These are phyloP conservation scores for Aspergillus avenaceus DNA, from an alignment of 495 filamentous ascomycete species.

Conservation along the genomic window DNA sequence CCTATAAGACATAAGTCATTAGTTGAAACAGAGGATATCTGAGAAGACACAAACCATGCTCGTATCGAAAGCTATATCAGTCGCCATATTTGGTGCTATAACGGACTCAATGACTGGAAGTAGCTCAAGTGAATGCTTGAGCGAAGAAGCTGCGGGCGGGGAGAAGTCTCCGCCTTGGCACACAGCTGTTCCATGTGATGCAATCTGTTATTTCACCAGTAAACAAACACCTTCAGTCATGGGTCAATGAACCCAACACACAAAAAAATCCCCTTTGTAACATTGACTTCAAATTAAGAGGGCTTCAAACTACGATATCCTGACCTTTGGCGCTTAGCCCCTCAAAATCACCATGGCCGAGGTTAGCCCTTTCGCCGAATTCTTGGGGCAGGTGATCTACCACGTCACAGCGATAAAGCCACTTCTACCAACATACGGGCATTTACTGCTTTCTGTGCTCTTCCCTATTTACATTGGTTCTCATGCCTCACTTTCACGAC, in stretches of 20 bases:
- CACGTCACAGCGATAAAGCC: constrained; percentile 49
- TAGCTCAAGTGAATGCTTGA: background rate
- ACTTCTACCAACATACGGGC: constrained; percentile 60
- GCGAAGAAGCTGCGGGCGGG: constrained; percentile 10
- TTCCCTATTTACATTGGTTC: constrained; percentile 71
- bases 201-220: constrained; percentile 1
- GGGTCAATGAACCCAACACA: constrained; percentile 6
- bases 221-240: constrained; percentile 14
- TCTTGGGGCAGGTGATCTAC: constrained; percentile 45
- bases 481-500: constrained; percentile 68
- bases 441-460: constrained; percentile 63
- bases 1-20: constrained; percentile 44
- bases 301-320: background rate
- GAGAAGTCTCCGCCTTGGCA: constrained; percentile 20
- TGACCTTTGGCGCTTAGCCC: background rate
- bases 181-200: constrained; percentile 5
- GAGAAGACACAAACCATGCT: constrained; percentile 57
- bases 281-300: background rate
- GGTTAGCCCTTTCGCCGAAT: constrained; percentile 42
- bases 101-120: background rate
- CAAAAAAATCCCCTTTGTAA: background rate
- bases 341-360: constrained; percentile 31
- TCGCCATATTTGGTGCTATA: constrained; percentile 53
- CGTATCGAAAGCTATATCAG: constrained; percentile 72
- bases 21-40: background rate